Base-by-base conservation (phyloP, 208 protist species). In the Crithidia bombi region DNA sequence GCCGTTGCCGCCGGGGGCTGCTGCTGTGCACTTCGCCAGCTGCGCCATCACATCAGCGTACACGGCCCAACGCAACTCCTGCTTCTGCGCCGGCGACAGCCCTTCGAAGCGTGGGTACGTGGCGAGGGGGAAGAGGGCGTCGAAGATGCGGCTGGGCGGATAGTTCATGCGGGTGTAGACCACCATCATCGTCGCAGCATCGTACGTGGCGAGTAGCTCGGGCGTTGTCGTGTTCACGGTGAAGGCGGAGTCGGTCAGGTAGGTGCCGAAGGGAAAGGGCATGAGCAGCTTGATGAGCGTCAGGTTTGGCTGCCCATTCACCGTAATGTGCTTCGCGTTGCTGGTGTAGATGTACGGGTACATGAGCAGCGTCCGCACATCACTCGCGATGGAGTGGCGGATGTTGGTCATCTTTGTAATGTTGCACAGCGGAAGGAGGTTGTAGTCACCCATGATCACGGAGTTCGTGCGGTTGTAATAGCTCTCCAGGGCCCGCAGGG, bases 381-480 rank as follows among this genome's bases (percentile, higher is more conserved):
- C 36, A 3, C 7, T 21, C 15, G 78, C 83, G 23, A 84, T 32
- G 49, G 50, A 26, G 51, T 65, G 73, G 61, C 79, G 49, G 17
- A 93, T 63, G 17, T 38, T 33, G 17, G 41, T 19, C 69, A 89
- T 69, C 43, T 72, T 75, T 6, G 75, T 82, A 21, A 15, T 32
- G 54, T 89, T 87, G 75, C 85, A 91, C 51, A 81, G 64, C 1
- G 82, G 82, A 5, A 93, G 57, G 9, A 93, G 49, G 44, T 74
- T 90, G 26, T 32, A 43, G 46, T 93, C 88, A 21, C 79, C 69
- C 49, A 81, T 82, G 36, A 90, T 44, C 23, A 75, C 21, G 38
- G 83, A 52, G 63, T 93, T 74, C 15, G 81, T 91, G 38, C 51
- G 54, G 70, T 83, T 79, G 73, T 93, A 91, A 71, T 91, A 93